Evolutionary conservation across 139 green algal species (phyloP).

Genomic region (Coelastrella sp.): DNA sequence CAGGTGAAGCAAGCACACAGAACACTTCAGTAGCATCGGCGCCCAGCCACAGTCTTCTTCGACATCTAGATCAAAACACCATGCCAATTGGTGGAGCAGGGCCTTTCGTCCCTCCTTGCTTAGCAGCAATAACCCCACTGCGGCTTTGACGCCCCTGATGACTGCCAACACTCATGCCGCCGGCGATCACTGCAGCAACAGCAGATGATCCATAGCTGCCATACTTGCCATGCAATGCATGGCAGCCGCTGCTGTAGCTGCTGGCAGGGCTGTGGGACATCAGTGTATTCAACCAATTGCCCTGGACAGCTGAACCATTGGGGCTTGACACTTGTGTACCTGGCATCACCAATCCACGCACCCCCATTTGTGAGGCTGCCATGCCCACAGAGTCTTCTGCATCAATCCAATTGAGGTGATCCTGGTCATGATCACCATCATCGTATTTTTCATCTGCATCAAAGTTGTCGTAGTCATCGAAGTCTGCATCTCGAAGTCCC

Average conservation of each 20-base stretch:
- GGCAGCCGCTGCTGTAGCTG: constrained; percentile 31
- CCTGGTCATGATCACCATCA: not conserved
- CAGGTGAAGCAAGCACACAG: no score
- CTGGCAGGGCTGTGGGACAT: constrained; percentile 32
- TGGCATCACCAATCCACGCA: not conserved
- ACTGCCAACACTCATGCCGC: not conserved
- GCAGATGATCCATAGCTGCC: not conserved
- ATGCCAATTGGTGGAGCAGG: no score
- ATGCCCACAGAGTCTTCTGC: not conserved
- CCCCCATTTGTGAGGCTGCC: not conserved
- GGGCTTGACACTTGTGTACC: not conserved
- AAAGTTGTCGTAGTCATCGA: not conserved
- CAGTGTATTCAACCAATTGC: no score
- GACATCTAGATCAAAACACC: no score
- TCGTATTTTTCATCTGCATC: not conserved
- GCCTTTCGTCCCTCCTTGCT: no score
- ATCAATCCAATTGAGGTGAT: not conserved
- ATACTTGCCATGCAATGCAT: not conserved
- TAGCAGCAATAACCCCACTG: no score
- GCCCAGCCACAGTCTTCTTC: no score
- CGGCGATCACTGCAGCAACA: not conserved
- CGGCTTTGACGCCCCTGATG: no score
- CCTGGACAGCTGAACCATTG: not conserved
- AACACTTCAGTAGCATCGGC: no score
- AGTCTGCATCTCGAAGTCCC: constrained; percentile 26